A percentile compares a stretch with the other conserved stretches of the same genome.
Conservation (phyloP, 2,329 filamentous ascomycete genomes). For the Neobulgaria alba region DNA sequence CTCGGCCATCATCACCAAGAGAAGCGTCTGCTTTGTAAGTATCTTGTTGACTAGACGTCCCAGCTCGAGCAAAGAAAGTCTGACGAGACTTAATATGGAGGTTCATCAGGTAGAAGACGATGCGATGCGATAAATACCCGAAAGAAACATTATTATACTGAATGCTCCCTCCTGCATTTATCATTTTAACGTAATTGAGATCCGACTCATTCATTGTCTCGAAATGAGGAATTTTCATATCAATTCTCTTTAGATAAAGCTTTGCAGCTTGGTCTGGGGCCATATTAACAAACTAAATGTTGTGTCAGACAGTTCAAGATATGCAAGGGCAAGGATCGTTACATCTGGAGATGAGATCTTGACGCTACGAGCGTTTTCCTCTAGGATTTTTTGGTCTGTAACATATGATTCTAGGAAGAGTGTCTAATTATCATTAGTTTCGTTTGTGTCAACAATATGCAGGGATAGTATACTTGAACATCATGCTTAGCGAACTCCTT, state of each 20-base stretch:
- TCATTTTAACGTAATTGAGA: slow-evolving; percentile 98
- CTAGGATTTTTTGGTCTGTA: slow-evolving; percentile 84
- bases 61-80: slow-evolving; percentile 87
- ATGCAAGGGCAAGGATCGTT: slow-evolving; percentile 32
- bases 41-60: slow-evolving; percentile 78
- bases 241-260: slow-evolving; percentile 83
- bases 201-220: slow-evolving; percentile 94
- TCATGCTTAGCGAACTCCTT: slow-evolving; percentile 98
- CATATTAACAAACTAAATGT: slow-evolving; percentile 68
- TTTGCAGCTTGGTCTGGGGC: slow-evolving; percentile 84
- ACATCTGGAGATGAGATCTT: slow-evolving; percentile 97
- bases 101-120: slow-evolving; percentile 97
- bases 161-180: slow-evolving; percentile 88
- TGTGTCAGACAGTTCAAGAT: too few relatives aligned
- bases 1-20: slow-evolving; percentile 68
- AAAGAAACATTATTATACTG: slow-evolving; percentile 97
- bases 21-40: slow-evolving; percentile 87
- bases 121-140: slow-evolving; percentile 91
- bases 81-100: slow-evolving; percentile 91
- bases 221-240: slow-evolving; percentile 87
- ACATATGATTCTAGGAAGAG: slow-evolving; percentile 96
- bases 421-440: slow-evolving; percentile 46
- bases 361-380: slow-evolving; percentile 93
- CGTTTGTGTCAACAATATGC: too few relatives aligned
- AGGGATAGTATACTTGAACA: slow-evolving; percentile 55